Base-by-base conservation (phyloP, 495 filamentous ascomycete genomes). In the Annulohypoxylon maeteangense region DNA sequence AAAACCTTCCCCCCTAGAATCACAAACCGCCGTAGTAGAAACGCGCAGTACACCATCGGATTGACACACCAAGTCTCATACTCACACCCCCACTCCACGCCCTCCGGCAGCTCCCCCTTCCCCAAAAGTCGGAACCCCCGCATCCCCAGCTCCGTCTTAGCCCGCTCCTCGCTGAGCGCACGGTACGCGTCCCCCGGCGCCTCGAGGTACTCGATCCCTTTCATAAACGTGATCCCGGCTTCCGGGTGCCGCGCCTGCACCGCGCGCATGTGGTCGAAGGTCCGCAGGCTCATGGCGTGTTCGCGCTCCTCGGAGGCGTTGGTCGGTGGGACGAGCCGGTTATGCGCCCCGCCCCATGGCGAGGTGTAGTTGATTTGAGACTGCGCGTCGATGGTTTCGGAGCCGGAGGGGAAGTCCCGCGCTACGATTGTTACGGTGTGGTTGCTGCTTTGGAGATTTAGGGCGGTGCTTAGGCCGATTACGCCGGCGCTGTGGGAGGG, bases 331-430 rank as follows among this genome's bases (percentile, higher is more conserved):
- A 89, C 79, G 11, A 84, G 85, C 3, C 88, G 84, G 78, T 88
- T 87, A 73, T 87, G 88, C 6, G 86, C 88, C 62, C 88, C 88
- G n/a, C 83, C 89, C 89, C 88, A 90, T 7, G 87, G 84, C 4
- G 88, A 89, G 58, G 88, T 85, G 78, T 86, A 90, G 82, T 90
- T 86, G 71, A 88, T 81, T 38, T 88, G 86, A 14, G 67, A 47
- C 10, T 61, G 58, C 23, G 77, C 55, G 60, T 81, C 78, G 56
- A 83, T 80, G 56, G 77, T 80, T 62, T 81, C 80, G 53, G 78
- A 82, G 22, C 81, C 80, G 20, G 66, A 70, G 34, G 88, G 88
- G 62, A 89, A 85, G 74, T 90, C 85, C 36, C 81, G 80, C 58
- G 88, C 87, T 12, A 89, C 74, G 61, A 90, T 81, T 56, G 85